Base-by-base conservation (phyloP, 768 basidiomycete genomes). In the Boletus huronensis region DNA sequence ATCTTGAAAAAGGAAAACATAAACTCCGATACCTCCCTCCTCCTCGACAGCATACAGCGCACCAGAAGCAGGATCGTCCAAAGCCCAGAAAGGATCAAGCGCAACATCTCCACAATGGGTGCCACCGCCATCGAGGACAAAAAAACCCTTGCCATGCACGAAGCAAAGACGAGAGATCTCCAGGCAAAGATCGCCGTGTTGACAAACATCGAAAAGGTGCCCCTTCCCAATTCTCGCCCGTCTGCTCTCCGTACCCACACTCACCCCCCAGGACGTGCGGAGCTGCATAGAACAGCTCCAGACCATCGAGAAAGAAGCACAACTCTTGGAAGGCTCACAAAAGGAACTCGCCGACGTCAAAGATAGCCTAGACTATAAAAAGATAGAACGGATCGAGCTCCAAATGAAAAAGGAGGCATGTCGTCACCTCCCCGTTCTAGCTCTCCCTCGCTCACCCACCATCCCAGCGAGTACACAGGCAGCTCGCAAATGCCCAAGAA, bases 11-110 rank as follows among this genome's bases (percentile, higher is more conserved):
- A 85, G 84, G 85, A 89, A 74, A 76, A 70, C 53, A 74, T 89
- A 26, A 82, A 81, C 56, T 75, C 75, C 2, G 86, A 91, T 47
- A 77, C 85, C 10, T 74, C 80, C 7, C 76, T 78, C 41, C 72
- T 85, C 23, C 74, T 79, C 39, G 85, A 89, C 53, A 75, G 77
- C 42, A 84, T 90, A 58, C 72, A 74, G 13, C 82, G 85, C 40
- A 84, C 84, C 0, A 79, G 83, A 47, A 75, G 83, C 28, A 83
- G 93, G 26, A 87, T 97, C 58, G 93, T 97, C 3, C 90, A 93
- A 68, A 93, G 91, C 0, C 94, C 94, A 0, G 94, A 96, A 44
- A 81, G 93, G 42, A 88, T 96, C 60, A 89, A 87, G 66, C 82
- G 85, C 48, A 88, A 83, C 40, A 96, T 96, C 62, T 71, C 79